These are phyloP conservation scores for Singerocomus inundabilis DNA, from an alignment of 1,284 basidiomycete species.

Conservation along the genomic window DNA sequence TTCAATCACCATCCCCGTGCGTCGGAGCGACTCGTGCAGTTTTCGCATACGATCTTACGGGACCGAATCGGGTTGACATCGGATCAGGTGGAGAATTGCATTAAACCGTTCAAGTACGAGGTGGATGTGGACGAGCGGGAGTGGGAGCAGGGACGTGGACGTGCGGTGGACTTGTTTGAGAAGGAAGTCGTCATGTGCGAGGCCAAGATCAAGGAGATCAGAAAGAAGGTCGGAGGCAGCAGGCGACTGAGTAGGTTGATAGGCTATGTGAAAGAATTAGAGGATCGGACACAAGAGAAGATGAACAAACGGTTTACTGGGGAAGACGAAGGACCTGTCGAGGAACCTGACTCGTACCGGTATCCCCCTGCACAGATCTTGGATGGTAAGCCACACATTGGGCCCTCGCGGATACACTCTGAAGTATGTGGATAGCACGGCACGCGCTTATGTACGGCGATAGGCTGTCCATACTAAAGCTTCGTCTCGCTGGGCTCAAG, in stretches of 20 bases:
- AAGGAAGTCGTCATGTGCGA: constrained; percentile 86
- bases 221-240: constrained; percentile 82
- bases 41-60: constrained; percentile 89
- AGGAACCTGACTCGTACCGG: constrained; percentile 71
- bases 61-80: constrained; percentile 91
- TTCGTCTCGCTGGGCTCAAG: constrained; percentile 81
- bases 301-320: constrained; percentile 46
- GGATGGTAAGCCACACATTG: constrained; percentile 57
- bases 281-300: constrained; percentile 78
- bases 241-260: constrained; percentile 79
- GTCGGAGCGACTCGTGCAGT: constrained; percentile 85
- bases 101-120: constrained; percentile 99
- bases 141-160: constrained; percentile 84
- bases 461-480: constrained; percentile 78
- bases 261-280: constrained; percentile 79
- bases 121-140: constrained; percentile 88
- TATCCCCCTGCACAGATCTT: constrained; percentile 90
- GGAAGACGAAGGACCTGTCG: constrained; percentile 39
- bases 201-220: constrained; percentile 81
- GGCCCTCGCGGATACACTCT: constrained; percentile 3
- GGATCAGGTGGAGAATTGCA: constrained; percentile 99
- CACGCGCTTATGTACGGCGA: constrained; percentile 89
- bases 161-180: constrained; percentile 78
- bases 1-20: constrained; percentile 89
- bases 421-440: constrained; percentile 57